phyloP scores from a whole-genome alignment of 176 grass and related monocot genomes.

The Olyra latifolia region DNA sequence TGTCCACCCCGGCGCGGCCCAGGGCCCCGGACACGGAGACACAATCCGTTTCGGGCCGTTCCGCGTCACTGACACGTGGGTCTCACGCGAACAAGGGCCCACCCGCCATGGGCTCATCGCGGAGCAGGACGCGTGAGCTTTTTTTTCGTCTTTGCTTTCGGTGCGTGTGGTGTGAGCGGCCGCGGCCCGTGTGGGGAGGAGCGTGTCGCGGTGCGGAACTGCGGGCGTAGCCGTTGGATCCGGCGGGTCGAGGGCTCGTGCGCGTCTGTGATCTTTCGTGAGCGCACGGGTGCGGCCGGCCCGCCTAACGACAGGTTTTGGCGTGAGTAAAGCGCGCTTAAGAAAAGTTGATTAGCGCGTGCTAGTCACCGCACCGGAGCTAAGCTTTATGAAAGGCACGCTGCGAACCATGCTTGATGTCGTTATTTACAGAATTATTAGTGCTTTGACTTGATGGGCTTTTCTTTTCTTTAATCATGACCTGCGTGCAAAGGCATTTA shows the following conservation, averaged over 20 bases:
- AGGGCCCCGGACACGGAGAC: not conserved
- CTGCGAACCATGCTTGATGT: not conserved
- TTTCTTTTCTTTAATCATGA: not conserved
- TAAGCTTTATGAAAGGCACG: not conserved
- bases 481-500: not conserved
- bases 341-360: not conserved
- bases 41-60: not conserved
- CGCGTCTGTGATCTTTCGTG: not conserved
- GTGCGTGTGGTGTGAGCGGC: not conserved
- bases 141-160: not conserved
- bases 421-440: not conserved
- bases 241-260: not conserved
- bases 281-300: not conserved
- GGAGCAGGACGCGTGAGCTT: not conserved
- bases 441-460: not conserved
- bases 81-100: fast-evolving
- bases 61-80: not conserved
- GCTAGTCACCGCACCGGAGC: not conserved
- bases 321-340: not conserved
- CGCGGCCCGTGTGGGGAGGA: not conserved
- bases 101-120: not conserved
- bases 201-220: not conserved
- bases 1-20: not conserved
- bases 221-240: constrained; percentile 12
- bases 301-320: not conserved